Percentiles rank a stretch among this genome's conserved stretches.
Conservation (phyloP, 352 stramenopile species). For the Globisporangium canariense region DNA sequence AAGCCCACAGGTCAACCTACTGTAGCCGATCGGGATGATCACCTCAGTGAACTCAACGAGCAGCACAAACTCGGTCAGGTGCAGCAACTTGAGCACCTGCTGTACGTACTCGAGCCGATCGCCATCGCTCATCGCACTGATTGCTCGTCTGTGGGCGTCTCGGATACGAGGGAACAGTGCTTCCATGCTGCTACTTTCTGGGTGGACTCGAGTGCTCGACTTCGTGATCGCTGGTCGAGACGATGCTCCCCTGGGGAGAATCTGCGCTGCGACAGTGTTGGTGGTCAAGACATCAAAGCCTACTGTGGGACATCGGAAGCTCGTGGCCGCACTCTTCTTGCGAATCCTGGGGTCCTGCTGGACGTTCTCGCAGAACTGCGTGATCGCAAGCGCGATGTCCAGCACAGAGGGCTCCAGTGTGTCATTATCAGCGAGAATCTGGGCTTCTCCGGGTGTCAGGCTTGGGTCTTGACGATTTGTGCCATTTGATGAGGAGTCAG, state of each 20-base stretch:
- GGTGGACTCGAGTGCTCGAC: neutral
- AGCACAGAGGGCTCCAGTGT: too few relatives aligned
- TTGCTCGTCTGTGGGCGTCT: neutral
- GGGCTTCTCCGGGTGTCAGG: neutral
- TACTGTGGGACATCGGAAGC: neutral
- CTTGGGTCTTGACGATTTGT: too few relatives aligned
- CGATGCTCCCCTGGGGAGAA: neutral
- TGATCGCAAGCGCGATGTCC: too few relatives aligned
- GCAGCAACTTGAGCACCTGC: conserved; percentile 4
- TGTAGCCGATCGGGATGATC: conserved; percentile 24
- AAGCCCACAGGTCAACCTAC: conserved; percentile 5
- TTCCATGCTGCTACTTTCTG: neutral
- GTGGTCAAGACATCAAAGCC: neutral
- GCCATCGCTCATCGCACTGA: conserved; percentile 1
- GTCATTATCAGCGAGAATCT: too few relatives aligned
- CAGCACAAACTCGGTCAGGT: conserved; percentile 24
- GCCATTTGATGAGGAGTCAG: too few relatives aligned
- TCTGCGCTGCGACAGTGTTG: neutral
- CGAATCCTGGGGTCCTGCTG: neutral
- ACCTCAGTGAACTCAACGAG: conserved; percentile 24
- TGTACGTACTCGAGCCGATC: conserved; percentile 3
- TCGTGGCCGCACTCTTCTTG: neutral
- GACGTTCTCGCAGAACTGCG: too few relatives aligned
- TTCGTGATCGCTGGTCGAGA: neutral
- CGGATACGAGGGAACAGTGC: neutral